Percentiles rank a stretch among this genome's conserved stretches.
phyloP scores from a whole-genome alignment of 1,139 yeast genomes.

The Saccharomycopsis hybrid region DNA sequence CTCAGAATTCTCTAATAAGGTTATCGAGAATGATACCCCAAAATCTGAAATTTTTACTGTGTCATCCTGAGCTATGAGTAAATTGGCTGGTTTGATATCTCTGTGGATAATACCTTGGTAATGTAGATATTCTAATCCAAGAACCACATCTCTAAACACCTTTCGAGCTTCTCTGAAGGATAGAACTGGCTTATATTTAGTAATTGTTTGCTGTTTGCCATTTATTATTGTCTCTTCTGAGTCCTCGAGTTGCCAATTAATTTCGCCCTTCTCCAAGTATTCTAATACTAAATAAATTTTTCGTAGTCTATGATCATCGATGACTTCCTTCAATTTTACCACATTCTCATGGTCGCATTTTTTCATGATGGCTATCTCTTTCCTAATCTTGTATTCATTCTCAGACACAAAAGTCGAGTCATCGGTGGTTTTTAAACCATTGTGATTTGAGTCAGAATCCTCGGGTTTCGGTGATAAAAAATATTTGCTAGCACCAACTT shows the following conservation, averaged over 20 bases:
- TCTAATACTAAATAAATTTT: constrained; percentile 90
- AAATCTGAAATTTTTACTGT: constrained; percentile 91
- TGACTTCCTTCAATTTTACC: constrained; percentile 77
- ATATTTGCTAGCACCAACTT: constrained; percentile 6
- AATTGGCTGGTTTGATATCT: constrained; percentile 94
- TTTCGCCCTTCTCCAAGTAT: constrained; percentile 88
- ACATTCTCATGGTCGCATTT: constrained; percentile 90
- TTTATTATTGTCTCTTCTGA: constrained; percentile 13
- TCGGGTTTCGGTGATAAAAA: background rate
- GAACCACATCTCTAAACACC: constrained; percentile 76
- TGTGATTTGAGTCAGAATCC: background rate
- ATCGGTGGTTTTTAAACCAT: background rate
- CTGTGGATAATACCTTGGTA: constrained; percentile 92
- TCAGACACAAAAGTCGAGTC: constrained; percentile 28
- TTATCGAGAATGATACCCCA: constrained; percentile 86
- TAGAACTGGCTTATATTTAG: constrained; percentile 45
- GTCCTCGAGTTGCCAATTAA: constrained; percentile 64
- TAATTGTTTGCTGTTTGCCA: background rate
- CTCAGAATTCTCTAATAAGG: constrained; percentile 45
- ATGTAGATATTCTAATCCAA: constrained; percentile 90
- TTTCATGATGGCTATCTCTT: constrained; percentile 95
- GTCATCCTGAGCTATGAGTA: constrained; percentile 65
- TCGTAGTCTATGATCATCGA: constrained; percentile 78
- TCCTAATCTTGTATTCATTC: constrained; percentile 53
- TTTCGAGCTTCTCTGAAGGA: constrained; percentile 60